Base-by-base conservation (phyloP, 805 yeast species). In the Starmera dryadoides region DNA sequence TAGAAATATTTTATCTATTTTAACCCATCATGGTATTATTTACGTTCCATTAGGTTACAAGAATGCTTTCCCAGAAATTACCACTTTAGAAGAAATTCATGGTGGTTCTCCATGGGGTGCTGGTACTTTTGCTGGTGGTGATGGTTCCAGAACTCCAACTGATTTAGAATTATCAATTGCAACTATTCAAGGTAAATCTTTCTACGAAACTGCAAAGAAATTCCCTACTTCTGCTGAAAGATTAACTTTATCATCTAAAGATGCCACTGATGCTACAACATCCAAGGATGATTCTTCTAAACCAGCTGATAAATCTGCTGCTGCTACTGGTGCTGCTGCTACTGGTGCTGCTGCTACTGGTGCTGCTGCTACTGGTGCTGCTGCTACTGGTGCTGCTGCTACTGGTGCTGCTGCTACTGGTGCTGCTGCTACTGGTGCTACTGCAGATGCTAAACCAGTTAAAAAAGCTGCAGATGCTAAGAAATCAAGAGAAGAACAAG, bases 101-200 rank as follows among this genome's bases (percentile, higher is more conserved):
- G 93, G 93, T 42, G 82, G 81, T 35, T 73, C 86, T 18, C 75
- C 93, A 30, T 85, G 86, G 85, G 94, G 94, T 55, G 80, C 93
- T 28, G 93, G 93, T 46, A 66, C 83, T 29, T 66, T 72, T 52
- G 86, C 93, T 28, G 83, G 78, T 29, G 64, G 70, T 30, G 88
- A 81, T 55, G 93, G 91, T 30, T 71, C 81, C 6, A 75, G 89
- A 64, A 60, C 65, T 46, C 81, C 86, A 26, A 51, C 77, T 25
- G 68, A 64, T 16, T 63, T 79, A 40, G 94, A 85, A 60, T 62
- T 70, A 54, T 69, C 69, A 45, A 58, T 82, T 38, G 88, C 86
- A 17, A 53, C 55, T 36, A 62, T 63, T 41, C 94, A 85, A 65
- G 94, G 91, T 54, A 59, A 63, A 45, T 58, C 66, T 29, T 85